A percentile compares a stretch with the other conserved stretches of the same genome.
These are phyloP conservation scores for Barbarea vulgaris DNA, from an alignment of 345 rosid species.

Conservation along the genomic window DNA sequence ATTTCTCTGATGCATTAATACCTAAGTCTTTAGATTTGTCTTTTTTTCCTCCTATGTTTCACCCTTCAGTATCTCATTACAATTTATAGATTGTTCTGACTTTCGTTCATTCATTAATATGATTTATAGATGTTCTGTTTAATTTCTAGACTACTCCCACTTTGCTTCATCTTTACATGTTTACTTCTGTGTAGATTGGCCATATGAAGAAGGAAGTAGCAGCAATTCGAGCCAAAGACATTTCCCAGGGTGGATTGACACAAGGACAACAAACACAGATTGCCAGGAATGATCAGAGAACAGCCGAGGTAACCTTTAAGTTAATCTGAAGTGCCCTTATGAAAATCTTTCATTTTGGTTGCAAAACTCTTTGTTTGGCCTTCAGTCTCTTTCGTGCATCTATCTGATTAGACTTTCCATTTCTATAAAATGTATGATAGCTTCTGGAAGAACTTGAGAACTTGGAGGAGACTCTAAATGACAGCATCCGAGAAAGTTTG, in stretches of 20 bases:
- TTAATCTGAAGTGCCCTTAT: not conserved
- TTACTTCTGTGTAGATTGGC: constrained; percentile 59
- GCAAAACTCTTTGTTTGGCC: not conserved
- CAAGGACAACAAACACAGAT: constrained; percentile 99
- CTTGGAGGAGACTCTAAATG: constrained; percentile 94
- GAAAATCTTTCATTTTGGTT: not conserved
- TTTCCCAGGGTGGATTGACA: constrained; percentile 92
- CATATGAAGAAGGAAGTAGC: constrained; percentile 97
- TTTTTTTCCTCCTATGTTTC: not conserved
- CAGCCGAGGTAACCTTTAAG: constrained; percentile 55
- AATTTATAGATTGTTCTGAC: not conserved
- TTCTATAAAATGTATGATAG: constrained; percentile 43
- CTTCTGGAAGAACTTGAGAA: constrained; percentile 91
- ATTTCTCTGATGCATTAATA: not conserved
- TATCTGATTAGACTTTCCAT: not conserved
- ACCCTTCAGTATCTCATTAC: not conserved
- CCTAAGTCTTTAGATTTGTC: not conserved
- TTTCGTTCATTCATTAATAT: not conserved
- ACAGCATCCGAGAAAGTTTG: constrained; percentile 89
- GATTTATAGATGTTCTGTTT: not conserved
- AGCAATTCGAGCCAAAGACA: constrained; percentile 94
- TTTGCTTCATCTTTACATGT: constrained; percentile 19
- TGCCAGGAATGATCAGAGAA: constrained; percentile 97
- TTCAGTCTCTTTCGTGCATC: not conserved
- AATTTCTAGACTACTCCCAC: not conserved